phyloP scores from a whole-genome alignment of 768 basidiomycete genomes.

The Tulasnella sp. region DNA sequence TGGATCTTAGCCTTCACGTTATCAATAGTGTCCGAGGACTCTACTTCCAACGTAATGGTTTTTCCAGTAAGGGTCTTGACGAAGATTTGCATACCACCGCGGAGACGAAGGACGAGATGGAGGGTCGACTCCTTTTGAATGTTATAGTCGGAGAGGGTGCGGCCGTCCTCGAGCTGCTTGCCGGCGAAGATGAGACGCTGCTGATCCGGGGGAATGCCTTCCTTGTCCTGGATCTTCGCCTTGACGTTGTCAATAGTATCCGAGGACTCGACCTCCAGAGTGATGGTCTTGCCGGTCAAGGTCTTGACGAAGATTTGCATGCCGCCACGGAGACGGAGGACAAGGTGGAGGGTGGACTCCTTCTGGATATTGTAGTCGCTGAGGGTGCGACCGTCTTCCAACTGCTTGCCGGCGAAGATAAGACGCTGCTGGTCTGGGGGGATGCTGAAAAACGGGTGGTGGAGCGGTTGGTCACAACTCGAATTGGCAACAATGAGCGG shows the following conservation, averaged over 20 bases:
- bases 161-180: conserved; percentile 91
- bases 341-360: conserved; percentile 44
- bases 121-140: conserved; percentile 44
- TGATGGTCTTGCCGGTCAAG: conserved; percentile 43
- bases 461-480: conserved; percentile 39
- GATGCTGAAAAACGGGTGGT: conserved; percentile 43
- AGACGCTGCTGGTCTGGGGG: conserved; percentile 45
- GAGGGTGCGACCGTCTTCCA: conserved; percentile 89
- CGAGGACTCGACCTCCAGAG: conserved; percentile 42
- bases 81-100: conserved; percentile 62
- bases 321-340: conserved; percentile 42
- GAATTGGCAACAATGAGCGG: conserved; percentile 19
- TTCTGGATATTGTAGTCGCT: conserved; percentile 48
- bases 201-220: conserved; percentile 40
- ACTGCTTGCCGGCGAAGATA: conserved; percentile 86
- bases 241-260: conserved; percentile 41
- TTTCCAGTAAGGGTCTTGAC: conserved; percentile 35
- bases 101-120: conserved; percentile 42
- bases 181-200: conserved; percentile 69
- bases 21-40: conserved; percentile 47
- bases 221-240: conserved; percentile 34
- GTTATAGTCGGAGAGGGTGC: conserved; percentile 62
- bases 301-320: conserved; percentile 58
- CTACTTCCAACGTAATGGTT: conserved; percentile 52
- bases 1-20: conserved; percentile 37